phyloP scores from a whole-genome alignment of 78 protist species.

The Corallochytrium limacisporum region DNA sequence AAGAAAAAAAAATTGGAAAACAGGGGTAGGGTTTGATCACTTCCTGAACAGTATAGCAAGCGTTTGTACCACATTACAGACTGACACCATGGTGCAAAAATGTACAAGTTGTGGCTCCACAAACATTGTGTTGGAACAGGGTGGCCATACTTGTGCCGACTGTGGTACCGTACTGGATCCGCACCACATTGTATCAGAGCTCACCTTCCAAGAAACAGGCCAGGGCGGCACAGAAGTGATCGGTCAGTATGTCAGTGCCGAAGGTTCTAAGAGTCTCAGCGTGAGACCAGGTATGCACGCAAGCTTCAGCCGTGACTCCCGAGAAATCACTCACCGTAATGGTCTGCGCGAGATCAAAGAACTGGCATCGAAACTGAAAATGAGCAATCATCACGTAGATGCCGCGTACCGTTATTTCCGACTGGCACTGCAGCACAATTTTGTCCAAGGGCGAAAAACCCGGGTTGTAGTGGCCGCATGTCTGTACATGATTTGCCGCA shows the following conservation, averaged over 20 bases:
- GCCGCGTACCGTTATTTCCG: constrained; percentile 19
- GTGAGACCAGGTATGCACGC: neutral
- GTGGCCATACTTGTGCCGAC: neutral
- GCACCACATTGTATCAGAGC: neutral
- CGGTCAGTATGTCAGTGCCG: neutral
- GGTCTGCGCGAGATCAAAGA: neutral
- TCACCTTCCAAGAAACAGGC: neutral
- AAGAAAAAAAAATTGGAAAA: too few species aligned
- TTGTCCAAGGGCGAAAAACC: constrained; percentile 21
- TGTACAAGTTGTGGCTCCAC: too few species aligned
- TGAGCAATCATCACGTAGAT: constrained; percentile 14
- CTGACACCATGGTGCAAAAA: too few species aligned
- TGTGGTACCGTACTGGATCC: neutral
- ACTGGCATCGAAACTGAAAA: neutral
- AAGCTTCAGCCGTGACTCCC: neutral
- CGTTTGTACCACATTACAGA: too few species aligned
- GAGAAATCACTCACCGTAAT: neutral
- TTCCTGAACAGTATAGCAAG: too few species aligned
- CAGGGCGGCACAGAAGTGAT: neutral
- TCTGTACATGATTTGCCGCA: constrained; percentile 71
- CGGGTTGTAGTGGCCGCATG: constrained; percentile 67
- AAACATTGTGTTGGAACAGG: too few species aligned
- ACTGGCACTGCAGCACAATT: constrained; percentile 31
- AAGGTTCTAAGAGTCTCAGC: neutral
- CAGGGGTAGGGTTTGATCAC: too few species aligned